Base-by-base conservation (phyloP, 805 yeast genomes). In the Zygotorulaspora florentina region DNA sequence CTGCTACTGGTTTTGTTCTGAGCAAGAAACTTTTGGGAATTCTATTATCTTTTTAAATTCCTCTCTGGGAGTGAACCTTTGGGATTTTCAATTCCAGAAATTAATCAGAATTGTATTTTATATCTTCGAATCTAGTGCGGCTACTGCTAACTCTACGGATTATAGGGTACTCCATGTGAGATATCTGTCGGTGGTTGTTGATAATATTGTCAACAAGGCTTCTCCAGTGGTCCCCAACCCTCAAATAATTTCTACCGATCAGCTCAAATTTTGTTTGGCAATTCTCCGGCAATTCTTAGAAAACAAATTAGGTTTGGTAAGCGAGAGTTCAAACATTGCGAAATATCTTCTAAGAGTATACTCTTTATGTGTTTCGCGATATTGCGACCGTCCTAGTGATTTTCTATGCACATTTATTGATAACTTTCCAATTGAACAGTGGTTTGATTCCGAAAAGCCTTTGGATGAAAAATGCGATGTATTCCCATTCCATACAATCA, bases 51-150 rank as follows among this genome's bases (percentile, higher is more conserved):
- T 51, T 13, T 31, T 51, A 16, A 54, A 58, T 33, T 53, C 64
- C 12, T 39, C 53, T 6, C 31, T 52, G 20, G 58, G 52, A 1
- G 25, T 48, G 6, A 53, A 50, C 36, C 45, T 27, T 15, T 63
- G 66, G 65, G 55, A 57, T 36, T 45, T 55, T 8, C 40, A 44
- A 25, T 60, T 61, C 20, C 62, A 62, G 41, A 56, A 57, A 39
- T 30, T 58, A 1, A 48, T 63, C 18, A 45, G 68, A 40, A 47
- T 61, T 33, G 48, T 57, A 2, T 36, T 55, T 16, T 64, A 56
- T 40, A 46, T 63, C 4, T 55, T 61, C 23, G 49, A 53, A 20
- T 56, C 66, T 1, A 39, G 54, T 11, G 25, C 46, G 8, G 17
- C 27, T 34, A 17, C 42, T 8, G 8, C 15, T 23, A 17, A 31